phyloP scores from a whole-genome alignment of 1,284 basidiomycete species.

The Trichosporon faecale region DNA sequence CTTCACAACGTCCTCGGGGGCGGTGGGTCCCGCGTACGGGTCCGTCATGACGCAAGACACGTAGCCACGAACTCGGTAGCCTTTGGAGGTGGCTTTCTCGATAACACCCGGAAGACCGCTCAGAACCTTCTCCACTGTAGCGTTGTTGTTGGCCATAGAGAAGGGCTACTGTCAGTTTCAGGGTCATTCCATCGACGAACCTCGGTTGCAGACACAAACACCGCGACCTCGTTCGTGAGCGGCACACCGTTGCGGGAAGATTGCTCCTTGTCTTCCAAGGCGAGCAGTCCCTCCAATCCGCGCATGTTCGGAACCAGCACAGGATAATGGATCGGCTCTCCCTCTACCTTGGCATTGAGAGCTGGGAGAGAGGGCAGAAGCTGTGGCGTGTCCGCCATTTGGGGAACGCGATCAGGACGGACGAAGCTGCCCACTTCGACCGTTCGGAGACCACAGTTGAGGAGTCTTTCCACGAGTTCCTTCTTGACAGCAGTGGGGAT shows the following conservation, averaged over 20 bases:
- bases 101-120: slow-evolving; percentile 63
- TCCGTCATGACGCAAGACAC: slow-evolving; percentile 76
- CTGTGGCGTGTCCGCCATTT: slow-evolving; percentile 83
- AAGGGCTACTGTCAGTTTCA: slow-evolving; percentile 57
- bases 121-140: slow-evolving; percentile 69
- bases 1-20: slow-evolving; percentile 64
- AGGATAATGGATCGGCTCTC: slow-evolving; percentile 64
- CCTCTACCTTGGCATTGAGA: slow-evolving; percentile 41
- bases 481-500: slow-evolving; percentile 74
- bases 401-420: slow-evolving; percentile 85
- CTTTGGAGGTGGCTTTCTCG: slow-evolving; percentile 59
- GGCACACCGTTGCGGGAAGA: slow-evolving; percentile 20
- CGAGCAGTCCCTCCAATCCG: slow-evolving; percentile 67
- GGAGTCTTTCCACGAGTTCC: slow-evolving; percentile 74
- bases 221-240: slow-evolving; percentile 74
- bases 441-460: slow-evolving; percentile 64
- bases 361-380: slow-evolving; percentile 35
- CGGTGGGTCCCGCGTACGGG: slow-evolving; percentile 78
- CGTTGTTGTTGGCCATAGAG: slow-evolving; percentile 80
- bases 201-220: slow-evolving; percentile 87
- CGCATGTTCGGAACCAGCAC: slow-evolving; percentile 82
- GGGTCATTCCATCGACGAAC: slow-evolving; percentile 25
- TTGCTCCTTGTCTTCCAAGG: slow-evolving; percentile 37
- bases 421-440: slow-evolving; percentile 93
- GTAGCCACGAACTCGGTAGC: slow-evolving; percentile 79